A percentile compares a stretch with the other conserved stretches of the same genome.
Evolutionary conservation across 1,284 basidiomycete genomes (phyloP).

Genomic region (Cystobasidium sp.): DNA sequence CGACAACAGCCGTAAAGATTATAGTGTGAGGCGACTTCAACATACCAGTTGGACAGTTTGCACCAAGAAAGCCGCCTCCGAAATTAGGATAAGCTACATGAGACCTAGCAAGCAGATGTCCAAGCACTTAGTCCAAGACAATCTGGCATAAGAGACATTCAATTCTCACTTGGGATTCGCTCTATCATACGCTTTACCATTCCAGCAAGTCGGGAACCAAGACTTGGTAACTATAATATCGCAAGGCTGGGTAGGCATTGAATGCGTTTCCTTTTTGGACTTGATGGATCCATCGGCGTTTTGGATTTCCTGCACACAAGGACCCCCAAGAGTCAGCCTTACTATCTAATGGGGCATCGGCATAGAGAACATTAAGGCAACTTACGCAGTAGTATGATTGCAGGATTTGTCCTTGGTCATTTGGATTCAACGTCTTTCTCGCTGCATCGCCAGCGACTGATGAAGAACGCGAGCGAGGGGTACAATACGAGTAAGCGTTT

Average conservation of each 20-base stretch:
- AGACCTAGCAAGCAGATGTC: background rate
- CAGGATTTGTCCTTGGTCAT: slow-evolving; percentile 28
- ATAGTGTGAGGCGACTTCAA: background rate
- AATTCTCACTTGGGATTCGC: slow-evolving; percentile 9
- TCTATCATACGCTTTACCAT: slow-evolving; percentile 13
- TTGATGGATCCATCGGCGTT: slow-evolving; percentile 8
- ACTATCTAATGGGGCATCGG: background rate
- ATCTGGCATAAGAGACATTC: background rate
- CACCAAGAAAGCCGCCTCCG: slow-evolving; percentile 18
- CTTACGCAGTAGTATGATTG: slow-evolving; percentile 26
- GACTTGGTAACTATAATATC: slow-evolving; percentile 23
- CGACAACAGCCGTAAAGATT: background rate
- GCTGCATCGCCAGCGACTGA: slow-evolving; percentile 33
- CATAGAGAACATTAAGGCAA: background rate
- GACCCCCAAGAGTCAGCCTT: background rate
- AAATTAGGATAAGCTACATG: slow-evolving; percentile 27
- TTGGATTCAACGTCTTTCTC: slow-evolving; percentile 10
- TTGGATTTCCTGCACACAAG: slow-evolving; percentile 5
- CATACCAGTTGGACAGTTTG: slow-evolving; percentile 24
- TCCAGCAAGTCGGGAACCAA: slow-evolving; percentile 41
- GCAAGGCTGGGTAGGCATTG: slow-evolving; percentile 25
- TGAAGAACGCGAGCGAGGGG: too few relatives aligned
- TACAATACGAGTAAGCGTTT: too few relatives aligned
- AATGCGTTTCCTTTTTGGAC: slow-evolving; percentile 10
- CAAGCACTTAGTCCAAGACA: too few relatives aligned